Percentiles rank a stretch among this genome's conserved stretches.
Conservation (phyloP, 2,329 filamentous ascomycete genomes). For the Xylaria sp. region DNA sequence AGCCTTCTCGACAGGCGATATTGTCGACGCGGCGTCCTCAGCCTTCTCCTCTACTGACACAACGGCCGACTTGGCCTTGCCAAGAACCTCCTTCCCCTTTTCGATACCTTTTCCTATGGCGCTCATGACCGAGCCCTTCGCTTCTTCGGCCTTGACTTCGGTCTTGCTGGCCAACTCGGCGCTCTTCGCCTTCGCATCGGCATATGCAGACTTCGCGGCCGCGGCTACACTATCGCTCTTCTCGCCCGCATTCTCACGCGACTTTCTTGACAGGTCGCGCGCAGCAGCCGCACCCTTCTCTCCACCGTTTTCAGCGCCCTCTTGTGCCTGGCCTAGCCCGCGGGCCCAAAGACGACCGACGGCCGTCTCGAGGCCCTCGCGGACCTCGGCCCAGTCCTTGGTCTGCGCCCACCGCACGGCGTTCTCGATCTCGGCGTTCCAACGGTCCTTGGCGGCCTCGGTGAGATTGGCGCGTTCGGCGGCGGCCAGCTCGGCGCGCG, state of each 20-base stretch:
- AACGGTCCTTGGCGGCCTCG: slow-evolving; percentile 77
- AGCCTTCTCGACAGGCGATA: slow-evolving; percentile 63
- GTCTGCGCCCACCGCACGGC: slow-evolving; percentile 73
- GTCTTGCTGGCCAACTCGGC: slow-evolving; percentile 45
- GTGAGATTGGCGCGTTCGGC: slow-evolving; percentile 65
- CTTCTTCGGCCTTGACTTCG: slow-evolving; percentile 39
- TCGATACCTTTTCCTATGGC: slow-evolving; percentile 55
- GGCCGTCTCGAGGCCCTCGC: slow-evolving; percentile 65
- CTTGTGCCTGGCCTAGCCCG: slow-evolving; percentile 50
- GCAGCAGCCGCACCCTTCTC: slow-evolving; percentile 39
- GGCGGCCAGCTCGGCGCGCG: slow-evolving; percentile 61
- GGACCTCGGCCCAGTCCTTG: slow-evolving; percentile 71
- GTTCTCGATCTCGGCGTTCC: slow-evolving; percentile 78
- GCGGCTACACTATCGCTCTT: slow-evolving; percentile 47
- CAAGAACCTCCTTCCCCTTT: slow-evolving; percentile 54
- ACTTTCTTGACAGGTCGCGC: slow-evolving; percentile 48
- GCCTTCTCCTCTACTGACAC: slow-evolving; percentile 52
- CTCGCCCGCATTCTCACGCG: slow-evolving; percentile 51
- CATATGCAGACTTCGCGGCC: slow-evolving; percentile 47
- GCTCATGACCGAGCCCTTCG: slow-evolving; percentile 52
- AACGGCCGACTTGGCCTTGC: slow-evolving; percentile 51
- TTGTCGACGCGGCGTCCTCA: slow-evolving; percentile 41
- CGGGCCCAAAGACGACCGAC: slow-evolving; percentile 58
- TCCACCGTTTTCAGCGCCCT: slow-evolving; percentile 42
- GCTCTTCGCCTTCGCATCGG: slow-evolving; percentile 46